Evolutionary conservation across 768 basidiomycete genomes (phyloP).

Genomic region (Floccularia luteovirens): DNA sequence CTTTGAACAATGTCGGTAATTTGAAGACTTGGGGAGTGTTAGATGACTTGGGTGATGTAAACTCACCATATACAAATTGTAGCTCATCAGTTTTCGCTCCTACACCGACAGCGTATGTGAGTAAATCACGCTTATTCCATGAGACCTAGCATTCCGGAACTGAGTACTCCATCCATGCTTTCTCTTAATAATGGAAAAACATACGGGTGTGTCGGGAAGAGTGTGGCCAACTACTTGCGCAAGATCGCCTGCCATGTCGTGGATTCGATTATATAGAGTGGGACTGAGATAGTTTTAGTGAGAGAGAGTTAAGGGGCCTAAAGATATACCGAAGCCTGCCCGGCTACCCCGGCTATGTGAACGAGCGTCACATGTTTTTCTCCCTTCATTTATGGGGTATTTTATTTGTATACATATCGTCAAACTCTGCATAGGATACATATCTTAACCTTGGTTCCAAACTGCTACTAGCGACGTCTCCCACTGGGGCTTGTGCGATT

Average conservation of each 20-base stretch:
- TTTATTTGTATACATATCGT: too few species aligned
- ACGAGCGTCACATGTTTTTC: too few species aligned
- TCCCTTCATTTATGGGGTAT: too few species aligned
- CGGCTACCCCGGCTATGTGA: constrained; percentile 1
- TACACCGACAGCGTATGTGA: constrained; percentile 74
- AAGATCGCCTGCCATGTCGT: constrained; percentile 37
- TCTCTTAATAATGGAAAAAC: constrained; percentile 9
- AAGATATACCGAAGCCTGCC: not conserved
- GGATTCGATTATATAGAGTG: not conserved
- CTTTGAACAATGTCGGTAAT: constrained; percentile 6
- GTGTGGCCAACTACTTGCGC: constrained; percentile 58
- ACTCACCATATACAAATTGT: constrained; percentile 62
- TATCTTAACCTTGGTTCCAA: too few species aligned
- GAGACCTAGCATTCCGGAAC: constrained; percentile 41
- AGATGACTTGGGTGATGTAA: not conserved
- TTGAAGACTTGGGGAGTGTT: constrained; percentile 42
- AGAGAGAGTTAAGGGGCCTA: not conserved
- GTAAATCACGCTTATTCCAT: constrained; percentile 81
- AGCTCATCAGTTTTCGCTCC: constrained; percentile 75
- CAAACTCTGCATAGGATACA: too few species aligned
- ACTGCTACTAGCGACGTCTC: too few species aligned
- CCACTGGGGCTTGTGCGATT: too few species aligned
- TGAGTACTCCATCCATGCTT: not conserved
- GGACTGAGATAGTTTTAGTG: not conserved
- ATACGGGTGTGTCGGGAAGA: constrained; percentile 44